These are phyloP conservation scores for Yamadazyma kitorensis DNA, from an alignment of 805 yeast genomes.

Conservation along the genomic window DNA sequence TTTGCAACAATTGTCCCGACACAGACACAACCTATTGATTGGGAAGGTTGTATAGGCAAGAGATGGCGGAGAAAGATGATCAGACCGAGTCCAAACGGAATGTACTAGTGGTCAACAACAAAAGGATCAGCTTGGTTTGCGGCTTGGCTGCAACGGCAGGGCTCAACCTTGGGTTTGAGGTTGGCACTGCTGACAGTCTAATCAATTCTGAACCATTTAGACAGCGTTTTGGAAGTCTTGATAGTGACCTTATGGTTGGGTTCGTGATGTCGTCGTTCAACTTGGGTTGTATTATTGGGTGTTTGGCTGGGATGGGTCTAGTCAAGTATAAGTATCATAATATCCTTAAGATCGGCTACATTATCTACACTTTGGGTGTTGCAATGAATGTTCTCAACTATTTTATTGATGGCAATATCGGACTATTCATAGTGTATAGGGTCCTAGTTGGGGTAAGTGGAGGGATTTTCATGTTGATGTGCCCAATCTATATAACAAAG, in stretches of 20 bases:
- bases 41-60: too few species aligned
- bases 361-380: conserved; percentile 19
- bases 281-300: conserved; percentile 20
- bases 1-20: too few species aligned
- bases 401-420: conserved; percentile 8
- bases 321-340: conserved; percentile 13
- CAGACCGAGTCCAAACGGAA: too few species aligned
- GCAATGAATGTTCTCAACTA: conserved; percentile 7
- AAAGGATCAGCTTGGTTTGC: conserved; percentile 5
- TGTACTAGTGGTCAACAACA: too few species aligned
- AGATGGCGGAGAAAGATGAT: too few species aligned
- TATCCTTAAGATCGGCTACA: conserved; percentile 10
- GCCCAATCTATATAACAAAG: conserved; percentile 23
- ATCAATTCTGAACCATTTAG: conserved; percentile 5
- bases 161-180: conserved; percentile 12
- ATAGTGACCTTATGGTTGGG: conserved; percentile 4
- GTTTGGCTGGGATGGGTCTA: conserved; percentile 16
- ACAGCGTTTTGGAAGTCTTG: conserved; percentile 3
- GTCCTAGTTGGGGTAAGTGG: conserved; percentile 20
- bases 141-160: conserved; percentile 7
- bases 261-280: conserved; percentile 16
- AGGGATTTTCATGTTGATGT: conserved; percentile 22
- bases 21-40: too few species aligned
- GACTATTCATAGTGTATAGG: conserved; percentile 12
- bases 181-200: conserved; percentile 12